Conservation (phyloP, 352 stramenopile genomes). For the Thraustochytrium sp. region DNA sequence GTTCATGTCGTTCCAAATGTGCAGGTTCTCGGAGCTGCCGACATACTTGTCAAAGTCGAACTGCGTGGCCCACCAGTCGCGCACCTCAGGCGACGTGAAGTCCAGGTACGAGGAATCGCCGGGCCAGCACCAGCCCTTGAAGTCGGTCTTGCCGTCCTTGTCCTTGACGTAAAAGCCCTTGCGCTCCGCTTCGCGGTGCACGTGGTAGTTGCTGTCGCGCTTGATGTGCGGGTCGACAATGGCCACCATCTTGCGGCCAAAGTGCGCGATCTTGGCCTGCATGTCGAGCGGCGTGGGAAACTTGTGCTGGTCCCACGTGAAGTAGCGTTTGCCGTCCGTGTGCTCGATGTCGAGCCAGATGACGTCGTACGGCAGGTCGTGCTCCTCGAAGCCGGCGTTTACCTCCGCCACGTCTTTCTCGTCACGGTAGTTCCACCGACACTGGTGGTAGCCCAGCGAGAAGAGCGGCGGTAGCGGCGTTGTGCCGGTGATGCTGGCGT, state of each 20-base stretch:
- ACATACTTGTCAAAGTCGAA: conserved; percentile 91
- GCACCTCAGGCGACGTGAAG: conserved; percentile 86
- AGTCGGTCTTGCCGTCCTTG: conserved; percentile 83
- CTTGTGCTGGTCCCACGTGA: conserved; percentile 91
- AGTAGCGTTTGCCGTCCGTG: conserved; percentile 95
- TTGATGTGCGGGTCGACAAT: conserved; percentile 99
- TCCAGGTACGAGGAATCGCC: conserved; percentile 95
- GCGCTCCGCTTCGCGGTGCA: conserved; percentile 66
- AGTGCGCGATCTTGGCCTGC: conserved; percentile 78
- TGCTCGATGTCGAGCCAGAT: conserved; percentile 99
- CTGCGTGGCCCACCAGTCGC: conserved; percentile 90
- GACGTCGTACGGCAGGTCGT: conserved; percentile 98
- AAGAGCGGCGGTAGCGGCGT: conserved; percentile 90
- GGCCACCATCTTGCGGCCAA: conserved; percentile 94
- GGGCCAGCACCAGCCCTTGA: conserved; percentile 99
- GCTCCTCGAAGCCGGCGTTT: conserved; percentile 56
- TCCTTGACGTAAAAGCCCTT: conserved; percentile 93
- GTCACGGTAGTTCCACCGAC: conserved; percentile 99
- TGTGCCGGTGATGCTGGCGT: conserved; percentile 82
- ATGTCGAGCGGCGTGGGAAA: conserved; percentile 92
- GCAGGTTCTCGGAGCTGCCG: conserved; percentile 81
- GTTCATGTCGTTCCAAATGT: conserved; percentile 99
- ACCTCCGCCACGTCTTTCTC: conserved; percentile 86
- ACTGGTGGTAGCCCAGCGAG: conserved; percentile 96
- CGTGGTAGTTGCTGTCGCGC: conserved; percentile 86